These are phyloP conservation scores for Penicillium egyptiacum DNA, from an alignment of 495 filamentous ascomycete species.

Conservation along the genomic window DNA sequence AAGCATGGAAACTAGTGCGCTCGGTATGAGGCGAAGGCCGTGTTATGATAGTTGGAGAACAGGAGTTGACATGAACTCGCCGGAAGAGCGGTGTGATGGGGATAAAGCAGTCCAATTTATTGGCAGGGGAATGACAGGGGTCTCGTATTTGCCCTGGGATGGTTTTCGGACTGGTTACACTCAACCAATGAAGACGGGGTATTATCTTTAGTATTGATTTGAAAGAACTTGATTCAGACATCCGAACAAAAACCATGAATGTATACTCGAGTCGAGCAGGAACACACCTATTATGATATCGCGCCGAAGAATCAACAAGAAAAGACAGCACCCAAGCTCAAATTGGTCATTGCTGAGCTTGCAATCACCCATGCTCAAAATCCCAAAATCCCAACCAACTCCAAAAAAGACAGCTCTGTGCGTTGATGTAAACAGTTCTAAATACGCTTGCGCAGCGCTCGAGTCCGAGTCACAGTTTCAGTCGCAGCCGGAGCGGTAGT, in stretches of 20 bases:
- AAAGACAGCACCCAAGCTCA: constrained; percentile 4
- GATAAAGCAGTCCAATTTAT: background rate
- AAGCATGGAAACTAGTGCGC: background rate
- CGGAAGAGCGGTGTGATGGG: background rate
- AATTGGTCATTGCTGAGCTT: constrained; percentile 7
- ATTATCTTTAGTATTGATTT: background rate
- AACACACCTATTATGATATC: constrained; percentile 11
- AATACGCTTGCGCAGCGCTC: constrained; percentile 50
- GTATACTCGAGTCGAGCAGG: background rate
- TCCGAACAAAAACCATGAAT: background rate
- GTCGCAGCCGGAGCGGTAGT: constrained; percentile 34
- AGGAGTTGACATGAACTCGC: background rate
- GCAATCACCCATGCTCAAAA: constrained; percentile 11
- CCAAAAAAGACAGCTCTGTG: background rate
- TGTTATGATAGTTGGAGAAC: background rate
- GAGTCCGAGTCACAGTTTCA: constrained; percentile 38
- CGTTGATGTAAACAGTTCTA: constrained; percentile 19
- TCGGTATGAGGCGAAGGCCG: background rate
- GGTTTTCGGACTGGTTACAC: background rate
- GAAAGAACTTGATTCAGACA: background rate
- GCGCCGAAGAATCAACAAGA: background rate
- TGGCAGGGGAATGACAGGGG: background rate
- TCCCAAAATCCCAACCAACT: constrained; percentile 1
- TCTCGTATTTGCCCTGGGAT: background rate
- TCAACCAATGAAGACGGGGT: background rate